A percentile compares a stretch with the other conserved stretches of the same genome.
phyloP scores from a whole-genome alignment of 208 protist genomes.

The Trypanosoma scelopori region DNA sequence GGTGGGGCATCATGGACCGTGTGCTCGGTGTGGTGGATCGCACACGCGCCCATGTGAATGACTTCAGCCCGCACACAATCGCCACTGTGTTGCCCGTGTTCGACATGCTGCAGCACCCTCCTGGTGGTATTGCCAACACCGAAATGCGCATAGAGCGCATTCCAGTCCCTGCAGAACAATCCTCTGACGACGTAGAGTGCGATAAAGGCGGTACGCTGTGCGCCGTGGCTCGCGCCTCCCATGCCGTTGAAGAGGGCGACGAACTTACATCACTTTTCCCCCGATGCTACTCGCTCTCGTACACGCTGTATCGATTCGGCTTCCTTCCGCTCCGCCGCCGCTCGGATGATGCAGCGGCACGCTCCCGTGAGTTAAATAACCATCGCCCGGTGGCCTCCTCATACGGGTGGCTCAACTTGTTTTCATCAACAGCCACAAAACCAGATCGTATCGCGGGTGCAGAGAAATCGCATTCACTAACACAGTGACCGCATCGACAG shows the following conservation, averaged over 20 bases:
- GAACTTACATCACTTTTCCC: slow-evolving; percentile 52
- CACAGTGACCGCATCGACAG: no score
- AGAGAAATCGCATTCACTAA: no score
- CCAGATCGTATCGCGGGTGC: no score
- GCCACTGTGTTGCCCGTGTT: slow-evolving; percentile 54
- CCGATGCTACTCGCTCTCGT: slow-evolving; percentile 64
- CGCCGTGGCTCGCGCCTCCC: slow-evolving; percentile 37
- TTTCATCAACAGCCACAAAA: no score
- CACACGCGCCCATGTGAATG: slow-evolving; percentile 31
- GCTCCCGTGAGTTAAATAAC: no score
- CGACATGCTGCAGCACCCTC: slow-evolving; percentile 55
- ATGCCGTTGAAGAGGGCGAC: slow-evolving; percentile 43
- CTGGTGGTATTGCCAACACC: slow-evolving; percentile 42
- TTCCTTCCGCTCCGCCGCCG: slow-evolving; percentile 47
- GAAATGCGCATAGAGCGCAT: slow-evolving; percentile 30
- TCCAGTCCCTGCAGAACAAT: background rate
- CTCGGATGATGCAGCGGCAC: slow-evolving; percentile 23
- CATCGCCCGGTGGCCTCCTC: no score
- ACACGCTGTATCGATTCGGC: slow-evolving; percentile 67
- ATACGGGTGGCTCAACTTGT: no score
- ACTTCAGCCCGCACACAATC: slow-evolving; percentile 38
- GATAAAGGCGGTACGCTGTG: slow-evolving; percentile 9
- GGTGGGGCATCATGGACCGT: slow-evolving; percentile 32
- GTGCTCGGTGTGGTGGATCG: slow-evolving; percentile 39
- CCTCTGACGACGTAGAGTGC: background rate